phyloP scores from a whole-genome alignment of 345 rosid species.

The Acer yangbiense region DNA sequence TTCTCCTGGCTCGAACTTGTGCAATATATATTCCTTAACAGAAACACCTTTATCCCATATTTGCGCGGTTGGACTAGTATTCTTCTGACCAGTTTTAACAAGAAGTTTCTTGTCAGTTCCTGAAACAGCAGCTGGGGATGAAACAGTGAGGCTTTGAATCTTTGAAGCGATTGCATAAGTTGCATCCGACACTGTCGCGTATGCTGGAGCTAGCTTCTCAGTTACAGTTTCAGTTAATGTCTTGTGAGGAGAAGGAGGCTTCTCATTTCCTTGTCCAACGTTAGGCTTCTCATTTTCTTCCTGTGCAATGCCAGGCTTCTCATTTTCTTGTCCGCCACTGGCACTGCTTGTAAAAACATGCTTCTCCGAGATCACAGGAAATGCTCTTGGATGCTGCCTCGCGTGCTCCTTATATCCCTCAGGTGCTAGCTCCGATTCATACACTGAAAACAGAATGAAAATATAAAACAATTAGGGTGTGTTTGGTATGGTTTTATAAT shows the following conservation, averaged over 20 bases:
- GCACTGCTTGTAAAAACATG: conserved; percentile 44
- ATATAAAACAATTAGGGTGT: not conserved
- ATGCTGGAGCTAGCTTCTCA: conserved; percentile 54
- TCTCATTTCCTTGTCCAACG: not conserved
- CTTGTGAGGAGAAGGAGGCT: conserved; percentile 28
- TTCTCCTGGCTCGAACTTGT: conserved; percentile 74
- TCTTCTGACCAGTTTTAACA: conserved; percentile 15
- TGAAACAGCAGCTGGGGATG: conserved; percentile 23
- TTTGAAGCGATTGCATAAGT: conserved; percentile 49
- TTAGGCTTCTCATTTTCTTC: conserved; percentile 19
- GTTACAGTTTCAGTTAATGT: conserved; percentile 41
- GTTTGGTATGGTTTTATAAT: no score
- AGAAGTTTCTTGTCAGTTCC: conserved; percentile 19
- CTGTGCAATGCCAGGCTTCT: conserved; percentile 19
- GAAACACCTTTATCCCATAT: conserved; percentile 79
- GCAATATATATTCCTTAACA: conserved; percentile 63
- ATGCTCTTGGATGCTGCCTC: conserved; percentile 50
- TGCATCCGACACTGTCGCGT: conserved; percentile 46
- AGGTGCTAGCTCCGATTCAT: conserved; percentile 73
- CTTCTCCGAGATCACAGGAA: conserved; percentile 44
- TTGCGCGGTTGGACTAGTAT: conserved; percentile 25
- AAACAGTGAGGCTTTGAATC: conserved; percentile 45
- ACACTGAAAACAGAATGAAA: conserved; percentile 48
- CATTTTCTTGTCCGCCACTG: conserved; percentile 20
- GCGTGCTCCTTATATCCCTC: conserved; percentile 47